Conservation (phyloP, 2,329 filamentous ascomycete species). For the Ophiostoma sp. region DNA sequence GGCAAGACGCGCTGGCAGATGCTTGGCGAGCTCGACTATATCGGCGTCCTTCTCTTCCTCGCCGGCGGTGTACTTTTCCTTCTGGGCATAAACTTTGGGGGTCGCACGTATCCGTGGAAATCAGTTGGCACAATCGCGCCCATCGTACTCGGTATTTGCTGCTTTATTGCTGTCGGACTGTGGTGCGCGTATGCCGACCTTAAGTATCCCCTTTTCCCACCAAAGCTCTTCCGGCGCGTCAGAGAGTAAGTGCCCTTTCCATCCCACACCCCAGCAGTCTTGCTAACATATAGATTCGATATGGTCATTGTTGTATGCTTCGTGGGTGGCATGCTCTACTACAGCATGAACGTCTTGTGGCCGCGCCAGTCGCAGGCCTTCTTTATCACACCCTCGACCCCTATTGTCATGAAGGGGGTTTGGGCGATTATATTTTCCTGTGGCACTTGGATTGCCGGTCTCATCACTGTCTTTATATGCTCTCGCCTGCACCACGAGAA, state of each 20-base stretch:
- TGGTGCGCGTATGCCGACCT: conserved; percentile 31
- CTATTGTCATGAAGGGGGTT: conserved; percentile 29
- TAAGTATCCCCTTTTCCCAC: conserved; percentile 32
- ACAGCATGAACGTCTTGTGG: conserved; percentile 33
- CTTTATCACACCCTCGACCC: conserved; percentile 31
- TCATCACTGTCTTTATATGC: conserved; percentile 31
- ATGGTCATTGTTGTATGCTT: conserved; percentile 32
- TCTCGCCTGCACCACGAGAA: conserved; percentile 34
- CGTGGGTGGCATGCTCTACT: conserved; percentile 33
- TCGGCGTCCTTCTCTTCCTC: conserved; percentile 31
- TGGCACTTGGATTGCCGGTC: conserved; percentile 32
- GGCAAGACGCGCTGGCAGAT: conserved; percentile 30
- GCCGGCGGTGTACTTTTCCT: conserved; percentile 24
- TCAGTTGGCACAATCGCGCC: conserved; percentile 27
- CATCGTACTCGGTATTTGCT: conserved; percentile 29
- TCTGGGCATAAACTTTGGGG: background rate
- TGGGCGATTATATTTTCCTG: conserved; percentile 32
- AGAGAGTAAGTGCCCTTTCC: conserved; percentile 20
- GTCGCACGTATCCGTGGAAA: background rate
- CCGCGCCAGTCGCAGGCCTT: conserved; percentile 39
- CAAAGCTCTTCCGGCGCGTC: conserved; percentile 29
- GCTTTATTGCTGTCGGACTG: conserved; percentile 31
- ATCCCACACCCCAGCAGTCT: background rate
- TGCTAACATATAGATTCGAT: conserved; percentile 23
- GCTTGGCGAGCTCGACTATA: conserved; percentile 36